phyloP scores from a whole-genome alignment of 2,329 filamentous ascomycete species.

The Dactylellina leptospora region DNA sequence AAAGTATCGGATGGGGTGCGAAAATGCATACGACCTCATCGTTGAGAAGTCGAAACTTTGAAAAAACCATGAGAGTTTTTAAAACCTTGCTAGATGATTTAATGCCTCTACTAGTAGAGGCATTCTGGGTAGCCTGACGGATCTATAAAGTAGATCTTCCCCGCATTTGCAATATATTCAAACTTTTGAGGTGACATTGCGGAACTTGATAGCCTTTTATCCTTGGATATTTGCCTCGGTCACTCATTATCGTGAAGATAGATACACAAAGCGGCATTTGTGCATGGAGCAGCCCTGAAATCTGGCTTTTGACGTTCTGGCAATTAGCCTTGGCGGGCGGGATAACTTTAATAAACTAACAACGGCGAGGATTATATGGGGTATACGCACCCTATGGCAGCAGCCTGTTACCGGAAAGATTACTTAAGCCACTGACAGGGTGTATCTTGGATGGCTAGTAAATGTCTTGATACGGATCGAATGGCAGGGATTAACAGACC shows the following conservation, averaged over 20 bases:
- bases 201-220: constrained; percentile 6
- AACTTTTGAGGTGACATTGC: constrained; percentile 1
- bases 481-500: constrained; percentile 32
- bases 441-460: neutral
- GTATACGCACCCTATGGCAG: neutral
- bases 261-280: constrained; percentile 17
- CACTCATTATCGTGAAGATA: constrained; percentile 28
- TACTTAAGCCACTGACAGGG: constrained; percentile 28
- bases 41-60: too few relatives aligned
- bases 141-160: constrained; percentile 35
- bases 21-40: too few relatives aligned
- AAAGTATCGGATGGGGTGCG: too few relatives aligned
- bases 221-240: constrained; percentile 19
- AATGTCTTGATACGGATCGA: constrained; percentile 9
- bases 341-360: constrained; percentile 29
- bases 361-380: constrained; percentile 14
- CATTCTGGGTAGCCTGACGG: neutral
- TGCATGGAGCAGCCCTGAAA: constrained; percentile 34
- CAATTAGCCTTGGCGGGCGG: constrained; percentile 29
- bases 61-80: too few relatives aligned
- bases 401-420: constrained; percentile 24
- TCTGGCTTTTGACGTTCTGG: constrained; percentile 7
- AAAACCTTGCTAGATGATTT: too few relatives aligned
- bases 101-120: constrained; percentile 2
- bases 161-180: constrained; percentile 47